Evolutionary conservation across 257 asterid genomes (phyloP).

Genomic region (Solanum habrochaites): DNA sequence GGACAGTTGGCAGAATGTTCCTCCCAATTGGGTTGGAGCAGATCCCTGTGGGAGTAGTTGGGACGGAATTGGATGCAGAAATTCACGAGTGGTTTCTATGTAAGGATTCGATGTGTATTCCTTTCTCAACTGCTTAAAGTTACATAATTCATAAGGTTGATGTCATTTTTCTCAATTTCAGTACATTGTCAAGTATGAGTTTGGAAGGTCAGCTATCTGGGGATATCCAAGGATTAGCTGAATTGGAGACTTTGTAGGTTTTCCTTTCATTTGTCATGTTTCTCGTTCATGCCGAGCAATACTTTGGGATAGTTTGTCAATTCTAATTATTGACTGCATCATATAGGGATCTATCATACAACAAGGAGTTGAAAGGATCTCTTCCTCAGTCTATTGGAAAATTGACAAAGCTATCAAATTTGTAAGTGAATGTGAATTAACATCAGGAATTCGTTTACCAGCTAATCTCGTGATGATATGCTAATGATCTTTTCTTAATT

Average conservation of each 20-base stretch:
- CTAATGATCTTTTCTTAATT: not conserved
- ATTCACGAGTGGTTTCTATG: slow-evolving; percentile 41
- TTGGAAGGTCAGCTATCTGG: slow-evolving; percentile 57
- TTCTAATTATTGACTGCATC: not conserved
- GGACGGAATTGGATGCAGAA: slow-evolving; percentile 55
- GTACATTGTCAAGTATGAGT: slow-evolving; percentile 48
- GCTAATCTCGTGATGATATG: not conserved
- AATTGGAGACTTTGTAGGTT: slow-evolving; percentile 66
- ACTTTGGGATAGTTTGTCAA: not conserved
- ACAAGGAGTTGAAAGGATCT: slow-evolving; percentile 50
- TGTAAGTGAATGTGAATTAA: slow-evolving; percentile 41
- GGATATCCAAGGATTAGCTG: slow-evolving; percentile 47
- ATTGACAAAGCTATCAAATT: slow-evolving; percentile 41
- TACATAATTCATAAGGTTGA: not conserved
- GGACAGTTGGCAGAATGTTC: slow-evolving; percentile 37
- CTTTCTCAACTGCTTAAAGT: not conserved
- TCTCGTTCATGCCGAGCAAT: not conserved
- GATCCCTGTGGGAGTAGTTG: slow-evolving; percentile 66
- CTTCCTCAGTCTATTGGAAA: slow-evolving; percentile 60
- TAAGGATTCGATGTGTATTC: not conserved
- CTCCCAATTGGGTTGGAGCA: slow-evolving; percentile 54
- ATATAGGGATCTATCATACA: slow-evolving; percentile 78
- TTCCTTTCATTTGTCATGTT: not conserved
- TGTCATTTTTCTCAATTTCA: slow-evolving; percentile 14
- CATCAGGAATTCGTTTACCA: not conserved